Evolutionary conservation across 352 stramenopile species (phyloP).

Genomic region (Pythium insidiosum): DNA sequence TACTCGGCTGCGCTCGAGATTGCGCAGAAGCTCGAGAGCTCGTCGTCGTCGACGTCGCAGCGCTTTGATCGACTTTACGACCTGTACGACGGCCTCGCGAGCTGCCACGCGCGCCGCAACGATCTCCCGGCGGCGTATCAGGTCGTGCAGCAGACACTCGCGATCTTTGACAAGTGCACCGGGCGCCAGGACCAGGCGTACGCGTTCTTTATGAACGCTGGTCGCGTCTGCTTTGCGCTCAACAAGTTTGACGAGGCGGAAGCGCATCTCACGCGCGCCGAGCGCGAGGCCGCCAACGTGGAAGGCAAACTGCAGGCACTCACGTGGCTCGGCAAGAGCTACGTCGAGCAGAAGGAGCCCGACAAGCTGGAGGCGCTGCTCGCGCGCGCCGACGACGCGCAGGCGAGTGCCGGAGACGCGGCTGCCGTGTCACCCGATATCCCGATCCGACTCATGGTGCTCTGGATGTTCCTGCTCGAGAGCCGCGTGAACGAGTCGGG

Average conservation of each 20-base stretch:
- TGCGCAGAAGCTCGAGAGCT: constrained; percentile 16
- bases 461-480: constrained; percentile 37
- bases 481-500: no score
- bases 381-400: constrained; percentile 4
- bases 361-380: constrained; percentile 12
- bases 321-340: constrained; percentile 46
- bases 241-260: constrained; percentile 38
- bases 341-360: constrained; percentile 17
- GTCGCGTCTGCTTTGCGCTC: constrained; percentile 45
- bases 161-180: constrained; percentile 31
- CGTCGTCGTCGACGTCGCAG: no score
- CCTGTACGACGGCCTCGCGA: constrained; percentile 40
- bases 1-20: constrained; percentile 45
- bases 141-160: constrained; percentile 42
- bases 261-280: constrained; percentile 27
- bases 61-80: constrained; percentile 56
- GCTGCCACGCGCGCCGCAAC: constrained; percentile 41
- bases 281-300: constrained; percentile 23
- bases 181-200: constrained; percentile 31
- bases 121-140: constrained; percentile 45
- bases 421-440: no score
- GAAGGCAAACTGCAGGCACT: constrained; percentile 35
- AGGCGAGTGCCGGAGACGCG: no score
- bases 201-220: constrained; percentile 47
- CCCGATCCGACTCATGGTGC: constrained; percentile 35